Evolutionary conservation across 2,329 filamentous ascomycete genomes (phyloP).

Genomic region (Chrysoporthe puriensis): DNA sequence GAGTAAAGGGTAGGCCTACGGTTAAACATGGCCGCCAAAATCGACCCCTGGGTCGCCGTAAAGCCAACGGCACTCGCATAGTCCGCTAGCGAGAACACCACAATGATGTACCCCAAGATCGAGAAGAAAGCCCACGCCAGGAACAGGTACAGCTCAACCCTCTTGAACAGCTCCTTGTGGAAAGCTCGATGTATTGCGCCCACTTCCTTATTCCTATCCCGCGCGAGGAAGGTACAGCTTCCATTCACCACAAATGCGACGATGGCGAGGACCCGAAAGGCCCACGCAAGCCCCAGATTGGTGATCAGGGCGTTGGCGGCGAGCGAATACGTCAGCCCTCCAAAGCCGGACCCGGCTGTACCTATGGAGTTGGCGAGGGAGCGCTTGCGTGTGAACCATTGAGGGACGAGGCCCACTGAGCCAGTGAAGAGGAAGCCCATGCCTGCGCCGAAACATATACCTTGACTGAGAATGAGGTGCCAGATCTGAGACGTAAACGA

Average conservation of each 20-base stretch:
- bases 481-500: conserved; percentile 71
- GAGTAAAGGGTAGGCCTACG: conserved; percentile 43
- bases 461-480: conserved; percentile 77
- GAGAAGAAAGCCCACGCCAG: conserved; percentile 71
- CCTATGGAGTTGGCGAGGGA: conserved; percentile 72
- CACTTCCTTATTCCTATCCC: conserved; percentile 73
- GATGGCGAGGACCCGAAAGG: conserved; percentile 68
- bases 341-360: conserved; percentile 72
- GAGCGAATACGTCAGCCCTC: conserved; percentile 72
- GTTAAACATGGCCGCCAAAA: conserved; percentile 76
- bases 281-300: conserved; percentile 66
- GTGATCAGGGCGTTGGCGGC: conserved; percentile 70
- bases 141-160: conserved; percentile 65
- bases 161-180: conserved; percentile 63
- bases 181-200: conserved; percentile 70
- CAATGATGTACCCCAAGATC: conserved; percentile 73
- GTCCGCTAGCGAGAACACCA: conserved; percentile 77
- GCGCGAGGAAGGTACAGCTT: conserved; percentile 64
- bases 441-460: conserved; percentile 75
- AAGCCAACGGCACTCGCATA: conserved; percentile 73
- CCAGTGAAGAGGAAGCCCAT: conserved; percentile 78
- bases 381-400: conserved; percentile 73
- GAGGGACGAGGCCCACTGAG: conserved; percentile 67
- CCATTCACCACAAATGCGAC: conserved; percentile 67
- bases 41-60: conserved; percentile 66